Base-by-base conservation (phyloP, 2,329 filamentous ascomycete species). In the Phialophora tarda region DNA sequence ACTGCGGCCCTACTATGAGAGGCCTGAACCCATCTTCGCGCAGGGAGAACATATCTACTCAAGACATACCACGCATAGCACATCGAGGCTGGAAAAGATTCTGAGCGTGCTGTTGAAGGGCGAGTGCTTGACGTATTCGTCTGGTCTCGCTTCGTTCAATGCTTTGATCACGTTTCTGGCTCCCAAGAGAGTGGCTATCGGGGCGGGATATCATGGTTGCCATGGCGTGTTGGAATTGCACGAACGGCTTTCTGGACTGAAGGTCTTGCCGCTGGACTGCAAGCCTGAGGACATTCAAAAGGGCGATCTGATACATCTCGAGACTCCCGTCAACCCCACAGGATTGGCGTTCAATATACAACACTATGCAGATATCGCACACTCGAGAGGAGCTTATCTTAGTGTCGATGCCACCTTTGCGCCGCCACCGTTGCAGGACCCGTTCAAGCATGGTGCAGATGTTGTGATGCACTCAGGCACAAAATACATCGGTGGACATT, bases 401-500 rank as follows among this genome's bases (percentile, higher is more conserved):
- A 90, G 89, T 12, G 90, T 98, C 1, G 95, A 99, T 78, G 88
- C 91, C 2, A 99, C 95, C 0, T 97, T 99, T 79, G 95, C 88
- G 2, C 95, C 95, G 48, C 95, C 95, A 34, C 91, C 92, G 30
- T 82, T 99, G 65, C 90, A 92, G 76, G 91, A 97, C 74, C 93
- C 95, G 0, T 95, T 98, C 74, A 75, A 78, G 30, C 89, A 86
- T 77, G 94, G 92, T 55, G 92, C 90, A 30, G 94, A 98, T 78
- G 79, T 93, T 0, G 86, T 97, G 38, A 91, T 98, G 91, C 95
- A 99, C 79, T 90, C 86, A 59, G 95, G 93, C 3, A 97, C 93
- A 21, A 99, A 98, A 83, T 99, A 98, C 79, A 87, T 99, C 71
- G 95, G 95, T 23, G 95, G 95, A 0, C 95, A 99, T 80, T 94